These are phyloP conservation scores for Capronia epimyces DNA, from an alignment of 2,329 filamentous ascomycete species.

Conservation along the genomic window DNA sequence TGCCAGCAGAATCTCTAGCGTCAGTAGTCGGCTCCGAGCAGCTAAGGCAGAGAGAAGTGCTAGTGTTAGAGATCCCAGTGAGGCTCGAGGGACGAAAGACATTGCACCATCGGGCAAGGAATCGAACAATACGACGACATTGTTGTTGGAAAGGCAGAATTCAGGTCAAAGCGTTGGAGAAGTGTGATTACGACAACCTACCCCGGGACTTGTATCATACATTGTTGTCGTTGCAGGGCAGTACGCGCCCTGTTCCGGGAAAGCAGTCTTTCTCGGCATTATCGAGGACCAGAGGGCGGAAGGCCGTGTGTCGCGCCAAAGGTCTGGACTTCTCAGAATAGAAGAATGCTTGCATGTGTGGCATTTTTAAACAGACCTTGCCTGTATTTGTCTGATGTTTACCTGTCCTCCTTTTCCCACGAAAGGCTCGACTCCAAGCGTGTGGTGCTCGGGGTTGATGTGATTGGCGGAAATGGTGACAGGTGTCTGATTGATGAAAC, in stretches of 20 bases:
- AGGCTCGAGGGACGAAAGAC: conserved; percentile 8
- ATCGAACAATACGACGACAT: conserved; percentile 19
- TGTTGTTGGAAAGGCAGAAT: conserved; percentile 12
- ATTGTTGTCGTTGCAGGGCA: too few relatives aligned
- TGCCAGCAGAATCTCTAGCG: conserved; percentile 25
- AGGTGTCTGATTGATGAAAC: too few relatives aligned
- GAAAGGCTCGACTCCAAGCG: too few relatives aligned
- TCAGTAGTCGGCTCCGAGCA: conserved; percentile 26
- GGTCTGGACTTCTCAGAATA: too few relatives aligned
- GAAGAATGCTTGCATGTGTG: too few relatives aligned
- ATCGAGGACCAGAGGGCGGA: background rate
- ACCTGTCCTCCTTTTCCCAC: too few relatives aligned
- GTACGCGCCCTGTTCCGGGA: background rate
- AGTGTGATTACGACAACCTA: conserved; percentile 3
- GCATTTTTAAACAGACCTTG: too few relatives aligned
- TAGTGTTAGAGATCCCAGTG: conserved; percentile 8
- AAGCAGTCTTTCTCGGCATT: background rate
- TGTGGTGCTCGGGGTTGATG: too few relatives aligned
- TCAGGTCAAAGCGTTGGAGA: conserved; percentile 16
- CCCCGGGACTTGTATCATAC: conserved; percentile 8
- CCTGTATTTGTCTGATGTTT: too few relatives aligned
- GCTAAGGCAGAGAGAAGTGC: conserved; percentile 22
- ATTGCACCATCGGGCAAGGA: conserved; percentile 19
- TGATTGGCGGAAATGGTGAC: too few relatives aligned
- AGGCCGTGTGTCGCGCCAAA: background rate